Evolutionary conservation across 441 rosid genomes (phyloP).

Genomic region (Euphorbia schlechtendalii): DNA sequence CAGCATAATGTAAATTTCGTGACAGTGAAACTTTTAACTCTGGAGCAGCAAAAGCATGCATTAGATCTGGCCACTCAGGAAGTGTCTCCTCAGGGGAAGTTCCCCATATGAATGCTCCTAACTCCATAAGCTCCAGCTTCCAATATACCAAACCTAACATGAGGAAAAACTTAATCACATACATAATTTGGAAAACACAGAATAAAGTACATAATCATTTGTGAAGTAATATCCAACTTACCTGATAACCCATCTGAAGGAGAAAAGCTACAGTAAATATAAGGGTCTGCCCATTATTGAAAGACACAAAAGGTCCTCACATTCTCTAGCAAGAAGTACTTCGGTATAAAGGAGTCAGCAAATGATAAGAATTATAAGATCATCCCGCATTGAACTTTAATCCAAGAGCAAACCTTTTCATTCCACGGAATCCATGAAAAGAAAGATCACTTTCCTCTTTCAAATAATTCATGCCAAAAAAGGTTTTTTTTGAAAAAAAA

Average conservation of each 20-base stretch:
- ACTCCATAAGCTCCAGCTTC: slow-evolving; percentile 97
- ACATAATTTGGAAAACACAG: background rate
- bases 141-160: slow-evolving; percentile 82
- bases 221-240: slow-evolving; percentile 19
- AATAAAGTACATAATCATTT: too few relatives aligned
- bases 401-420: slow-evolving; percentile 92
- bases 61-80: too few relatives aligned
- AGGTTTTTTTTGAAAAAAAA: background rate
- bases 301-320: slow-evolving; percentile 82
- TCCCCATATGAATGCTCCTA: slow-evolving; percentile 89
- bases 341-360: slow-evolving; percentile 89
- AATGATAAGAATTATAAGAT: slow-evolving; percentile 58
- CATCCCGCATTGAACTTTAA: slow-evolving; percentile 88
- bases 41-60: too few relatives aligned
- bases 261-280: slow-evolving; percentile 73
- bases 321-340: slow-evolving; percentile 88
- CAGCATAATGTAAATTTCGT: too few relatives aligned
- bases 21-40: too few relatives aligned
- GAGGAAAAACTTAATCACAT: slow-evolving; percentile 3
- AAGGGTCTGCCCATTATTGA: slow-evolving; percentile 82
- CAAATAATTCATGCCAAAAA: background rate
- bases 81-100: slow-evolving; percentile 72
- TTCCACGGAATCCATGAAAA: slow-evolving; percentile 88
- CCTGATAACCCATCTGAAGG: slow-evolving; percentile 99
- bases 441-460: slow-evolving; percentile 3